These are phyloP conservation scores for Maudiozyma turicensis DNA, from an alignment of 805 yeast species.

Conservation along the genomic window DNA sequence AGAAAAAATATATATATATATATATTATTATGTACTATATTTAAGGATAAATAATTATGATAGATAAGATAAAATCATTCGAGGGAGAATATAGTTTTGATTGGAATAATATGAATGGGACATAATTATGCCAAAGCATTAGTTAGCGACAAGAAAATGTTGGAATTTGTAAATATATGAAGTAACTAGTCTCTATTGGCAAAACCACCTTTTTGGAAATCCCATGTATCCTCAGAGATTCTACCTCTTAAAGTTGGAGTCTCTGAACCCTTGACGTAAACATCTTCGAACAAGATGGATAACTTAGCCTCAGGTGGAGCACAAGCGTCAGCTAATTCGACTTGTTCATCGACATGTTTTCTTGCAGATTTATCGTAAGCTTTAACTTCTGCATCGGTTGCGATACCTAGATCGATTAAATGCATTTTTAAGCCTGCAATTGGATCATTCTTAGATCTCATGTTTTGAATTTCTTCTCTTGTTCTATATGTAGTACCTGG, in stretches of 20 bases:
- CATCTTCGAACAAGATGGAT: slow-evolving; percentile 92
- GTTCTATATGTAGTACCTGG: slow-evolving; percentile 99
- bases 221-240: slow-evolving; percentile 92
- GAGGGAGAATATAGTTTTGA: too few relatives aligned
- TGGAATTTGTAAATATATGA: too few relatives aligned
- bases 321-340: slow-evolving; percentile 83
- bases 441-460: slow-evolving; percentile 98
- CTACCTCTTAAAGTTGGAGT: slow-evolving; percentile 91
- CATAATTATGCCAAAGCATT: background rate
- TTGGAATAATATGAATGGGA: background rate
- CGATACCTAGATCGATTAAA: slow-evolving; percentile 70
- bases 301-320: slow-evolving; percentile 94
- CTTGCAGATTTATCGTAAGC: slow-evolving; percentile 93
- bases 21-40: too few relatives aligned
- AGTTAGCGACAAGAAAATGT: background rate
- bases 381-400: slow-evolving; percentile 92
- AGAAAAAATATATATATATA: too few relatives aligned
- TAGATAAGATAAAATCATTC: too few relatives aligned
- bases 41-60: too few relatives aligned
- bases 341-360: slow-evolving; percentile 90
- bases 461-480: slow-evolving; percentile 98
- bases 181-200: slow-evolving; percentile 21
- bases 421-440: slow-evolving; percentile 90
- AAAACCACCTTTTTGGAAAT: slow-evolving; percentile 44
- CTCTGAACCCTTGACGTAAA: slow-evolving; percentile 91